These are phyloP conservation scores for Suillus clintonianus DNA, from an alignment of 768 basidiomycete species.

Conservation along the genomic window DNA sequence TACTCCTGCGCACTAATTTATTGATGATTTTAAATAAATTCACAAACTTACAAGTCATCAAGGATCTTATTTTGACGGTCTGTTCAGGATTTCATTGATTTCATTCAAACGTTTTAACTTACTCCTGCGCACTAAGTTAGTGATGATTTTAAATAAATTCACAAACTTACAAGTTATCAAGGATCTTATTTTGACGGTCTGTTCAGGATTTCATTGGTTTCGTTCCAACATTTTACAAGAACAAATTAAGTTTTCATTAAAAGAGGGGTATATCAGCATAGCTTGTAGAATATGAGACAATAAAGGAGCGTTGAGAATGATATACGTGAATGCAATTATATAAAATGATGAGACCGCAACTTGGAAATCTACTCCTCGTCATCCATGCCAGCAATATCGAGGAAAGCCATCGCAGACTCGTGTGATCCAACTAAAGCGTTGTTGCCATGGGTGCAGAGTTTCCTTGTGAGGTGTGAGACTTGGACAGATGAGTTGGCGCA, in stretches of 20 bases:
- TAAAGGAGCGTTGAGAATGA: too few relatives aligned
- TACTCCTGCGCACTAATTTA: not conserved
- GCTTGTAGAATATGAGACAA: too few relatives aligned
- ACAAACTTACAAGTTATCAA: too few relatives aligned
- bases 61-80: too few relatives aligned
- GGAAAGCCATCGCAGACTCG: not conserved
- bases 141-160: too few relatives aligned
- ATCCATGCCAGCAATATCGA: not conserved
- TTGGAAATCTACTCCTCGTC: not conserved
- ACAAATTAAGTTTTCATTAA: not conserved
- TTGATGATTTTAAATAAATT: not conserved
- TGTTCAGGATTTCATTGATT: too few relatives aligned
- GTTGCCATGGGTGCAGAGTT: not conserved
- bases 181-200: too few relatives aligned
- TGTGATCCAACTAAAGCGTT: not conserved
- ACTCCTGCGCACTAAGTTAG: too few relatives aligned
- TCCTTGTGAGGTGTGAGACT: not conserved
- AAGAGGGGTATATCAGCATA: not conserved
- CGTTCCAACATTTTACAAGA: not conserved
- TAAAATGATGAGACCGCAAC: not conserved
- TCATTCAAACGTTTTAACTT: too few relatives aligned
- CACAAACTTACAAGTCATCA: not conserved
- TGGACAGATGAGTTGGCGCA: not conserved
- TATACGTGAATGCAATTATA: too few relatives aligned
- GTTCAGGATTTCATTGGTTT: too few relatives aligned